Evolutionary conservation across 768 basidiomycete genomes (phyloP), one percentile per base, ranked within the genome.

Genomic region (Calocybe indica): DNA sequence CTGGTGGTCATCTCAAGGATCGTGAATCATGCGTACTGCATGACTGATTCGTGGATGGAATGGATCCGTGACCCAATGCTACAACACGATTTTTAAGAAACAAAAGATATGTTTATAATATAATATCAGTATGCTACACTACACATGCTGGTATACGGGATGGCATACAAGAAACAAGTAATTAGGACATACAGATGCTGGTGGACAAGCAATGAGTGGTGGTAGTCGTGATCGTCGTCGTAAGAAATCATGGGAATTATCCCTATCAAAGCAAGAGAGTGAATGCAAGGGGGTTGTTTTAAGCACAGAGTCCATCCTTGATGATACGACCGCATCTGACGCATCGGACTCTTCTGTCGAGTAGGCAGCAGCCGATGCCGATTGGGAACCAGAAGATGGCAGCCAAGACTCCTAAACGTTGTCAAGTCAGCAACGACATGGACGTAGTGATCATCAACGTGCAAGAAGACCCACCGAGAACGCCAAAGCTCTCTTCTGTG

Each of bases 311-410:
- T 5, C 77, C 74, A 12, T 72, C 64, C 29, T 73, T 70, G 28
- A 79, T 66, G 2, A 66, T 51, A 3, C 59, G 50, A 1, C 76
- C 76, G 38, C 78, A 80, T 4, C 76, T 72, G 12, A 58, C 62
- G 64, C 89, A 92, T 52, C 71, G 74, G 29, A 87, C 83, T 43
- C 73, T 68, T 38, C 84, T 75, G 61, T 92, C 90, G 22, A 92
- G 70, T 7, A 92, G 63, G 57, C 90, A 92, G 5, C 85, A 67
- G 2, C 81, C 87, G 35, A 92, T 74, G 5, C 90, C 90, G 0
- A 91, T 64, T 3, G 90, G 90, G 69, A 92, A 92, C 89, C 88
- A 92, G 50, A 92, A 69, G 22, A 92, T 67, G 4, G 90, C 89
- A 6, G 85, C 85, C n/a, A 92, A 65, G 31, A 92, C 64, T 46